These are phyloP conservation scores for Elasticomyces elasticus DNA, from an alignment of 495 filamentous ascomycete genomes.

Conservation along the genomic window DNA sequence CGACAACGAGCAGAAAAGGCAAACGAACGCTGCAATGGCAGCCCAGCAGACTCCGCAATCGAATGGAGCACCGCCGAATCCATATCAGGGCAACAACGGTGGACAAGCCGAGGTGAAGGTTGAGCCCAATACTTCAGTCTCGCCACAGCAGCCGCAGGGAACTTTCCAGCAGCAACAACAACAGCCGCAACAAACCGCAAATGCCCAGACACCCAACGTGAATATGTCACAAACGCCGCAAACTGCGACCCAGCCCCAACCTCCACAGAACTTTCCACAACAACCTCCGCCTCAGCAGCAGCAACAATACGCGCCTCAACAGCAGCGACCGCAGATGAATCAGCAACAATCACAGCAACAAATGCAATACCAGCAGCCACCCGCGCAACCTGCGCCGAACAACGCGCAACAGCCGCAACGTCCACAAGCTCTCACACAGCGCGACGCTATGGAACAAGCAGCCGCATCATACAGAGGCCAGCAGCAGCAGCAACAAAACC, in stretches of 20 bases:
- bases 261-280: constrained; percentile 18
- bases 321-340: constrained; percentile 5
- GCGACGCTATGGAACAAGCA: constrained; percentile 52
- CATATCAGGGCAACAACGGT: constrained; percentile 1
- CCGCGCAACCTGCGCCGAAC: neutral
- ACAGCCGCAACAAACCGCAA: constrained; percentile 6
- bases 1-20: constrained; percentile 6
- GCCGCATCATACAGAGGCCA: constrained; percentile 31
- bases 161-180: constrained; percentile 15
- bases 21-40: neutral
- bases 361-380: constrained; percentile 9
- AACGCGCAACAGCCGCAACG: constrained; percentile 16
- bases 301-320: constrained; percentile 3
- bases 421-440: constrained; percentile 51
- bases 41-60: constrained; percentile 1
- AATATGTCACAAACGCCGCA: constrained; percentile 19
- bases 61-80: neutral
- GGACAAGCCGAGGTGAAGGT: constrained; percentile 10
- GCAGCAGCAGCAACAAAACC: constrained; percentile 33
- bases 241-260: constrained; percentile 23
- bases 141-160: constrained; percentile 8
- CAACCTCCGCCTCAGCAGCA: constrained; percentile 1
- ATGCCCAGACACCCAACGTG: constrained; percentile 9
- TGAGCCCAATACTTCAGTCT: neutral
- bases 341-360: constrained; percentile 7